Evolutionary conservation across 108 stramenopile species (phyloP).

Genomic region (Chaetoceros muelleri): DNA sequence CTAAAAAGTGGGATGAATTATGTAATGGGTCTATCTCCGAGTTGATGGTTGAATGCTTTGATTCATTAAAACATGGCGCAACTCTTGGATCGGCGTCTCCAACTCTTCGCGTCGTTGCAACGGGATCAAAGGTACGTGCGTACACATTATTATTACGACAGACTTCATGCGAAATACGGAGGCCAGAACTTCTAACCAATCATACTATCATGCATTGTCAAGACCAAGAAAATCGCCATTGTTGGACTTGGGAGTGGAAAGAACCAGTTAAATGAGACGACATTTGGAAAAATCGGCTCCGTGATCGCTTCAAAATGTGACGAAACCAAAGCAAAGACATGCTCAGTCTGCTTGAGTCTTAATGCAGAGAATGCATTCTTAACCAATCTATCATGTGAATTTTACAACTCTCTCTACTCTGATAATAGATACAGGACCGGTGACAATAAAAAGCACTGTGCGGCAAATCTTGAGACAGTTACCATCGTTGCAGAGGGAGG

Average conservation of each 20-base stretch:
- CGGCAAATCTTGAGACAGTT: constrained; percentile 54
- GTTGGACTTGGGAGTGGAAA: constrained; percentile 1
- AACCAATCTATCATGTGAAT: constrained; percentile 43
- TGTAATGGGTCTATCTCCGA: constrained; percentile 49
- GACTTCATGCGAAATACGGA: too few relatives aligned
- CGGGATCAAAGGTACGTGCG: constrained; percentile 16
- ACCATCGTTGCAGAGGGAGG: constrained; percentile 29
- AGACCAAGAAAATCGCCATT: too few relatives aligned
- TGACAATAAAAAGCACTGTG: constrained; percentile 48
- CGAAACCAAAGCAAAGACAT: background rate
- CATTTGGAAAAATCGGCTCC: background rate
- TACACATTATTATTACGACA: background rate
- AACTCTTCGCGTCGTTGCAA: constrained; percentile 28
- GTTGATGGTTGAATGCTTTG: constrained; percentile 52
- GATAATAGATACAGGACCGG: constrained; percentile 79
- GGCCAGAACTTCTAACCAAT: too few relatives aligned
- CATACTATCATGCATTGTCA: too few relatives aligned
- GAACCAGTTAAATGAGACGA: background rate
- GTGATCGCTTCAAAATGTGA: background rate
- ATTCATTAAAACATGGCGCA: constrained; percentile 72
- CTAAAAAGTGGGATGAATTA: constrained; percentile 49
- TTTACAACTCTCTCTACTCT: constrained; percentile 50
- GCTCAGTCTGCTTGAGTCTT: background rate
- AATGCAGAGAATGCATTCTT: background rate
- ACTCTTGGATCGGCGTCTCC: constrained; percentile 52